A percentile compares a stretch with the other conserved stretches of the same genome.
These are phyloP conservation scores for Calvatia gigantea DNA, from an alignment of 768 basidiomycete species.

Conservation along the genomic window DNA sequence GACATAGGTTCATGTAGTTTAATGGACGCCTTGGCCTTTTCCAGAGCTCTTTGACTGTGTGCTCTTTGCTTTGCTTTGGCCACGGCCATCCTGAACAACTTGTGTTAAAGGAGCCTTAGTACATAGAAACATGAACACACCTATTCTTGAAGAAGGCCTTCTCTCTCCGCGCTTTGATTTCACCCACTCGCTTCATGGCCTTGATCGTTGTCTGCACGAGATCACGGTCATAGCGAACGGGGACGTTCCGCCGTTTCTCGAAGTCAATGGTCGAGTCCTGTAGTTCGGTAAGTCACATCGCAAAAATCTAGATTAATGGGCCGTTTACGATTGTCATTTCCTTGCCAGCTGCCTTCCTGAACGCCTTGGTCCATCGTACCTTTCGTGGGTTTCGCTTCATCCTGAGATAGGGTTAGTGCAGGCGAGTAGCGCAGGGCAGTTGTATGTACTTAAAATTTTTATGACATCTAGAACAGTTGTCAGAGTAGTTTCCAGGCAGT, in stretches of 20 bases:
- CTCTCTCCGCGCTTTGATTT: slow-evolving; percentile 89
- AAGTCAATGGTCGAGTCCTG: slow-evolving; percentile 99
- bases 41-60: slow-evolving; percentile 64
- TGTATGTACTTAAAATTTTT: slow-evolving; percentile 94
- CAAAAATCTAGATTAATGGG: neutral
- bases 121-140: slow-evolving; percentile 28
- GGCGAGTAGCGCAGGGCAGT: neutral
- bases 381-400: slow-evolving; percentile 99
- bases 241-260: slow-evolving; percentile 97
- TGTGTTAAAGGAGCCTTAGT: neutral
- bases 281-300: neutral
- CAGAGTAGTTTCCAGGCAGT: neutral
- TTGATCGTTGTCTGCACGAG: slow-evolving; percentile 89
- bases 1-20: slow-evolving; percentile 65
- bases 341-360: slow-evolving; percentile 97
- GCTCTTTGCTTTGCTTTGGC: slow-evolving; percentile 75
- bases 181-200: slow-evolving; percentile 93
- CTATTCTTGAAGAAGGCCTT: slow-evolving; percentile 95
- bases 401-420: slow-evolving; percentile 34
- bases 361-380: slow-evolving; percentile 99
- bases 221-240: slow-evolving; percentile 95
- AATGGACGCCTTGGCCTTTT: slow-evolving; percentile 53
- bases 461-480: slow-evolving; percentile 64
- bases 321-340: slow-evolving; percentile 96
- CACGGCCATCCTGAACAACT: slow-evolving; percentile 67